phyloP scores from a whole-genome alignment of 2,329 filamentous ascomycete genomes.

The Fusarium sp. region DNA sequence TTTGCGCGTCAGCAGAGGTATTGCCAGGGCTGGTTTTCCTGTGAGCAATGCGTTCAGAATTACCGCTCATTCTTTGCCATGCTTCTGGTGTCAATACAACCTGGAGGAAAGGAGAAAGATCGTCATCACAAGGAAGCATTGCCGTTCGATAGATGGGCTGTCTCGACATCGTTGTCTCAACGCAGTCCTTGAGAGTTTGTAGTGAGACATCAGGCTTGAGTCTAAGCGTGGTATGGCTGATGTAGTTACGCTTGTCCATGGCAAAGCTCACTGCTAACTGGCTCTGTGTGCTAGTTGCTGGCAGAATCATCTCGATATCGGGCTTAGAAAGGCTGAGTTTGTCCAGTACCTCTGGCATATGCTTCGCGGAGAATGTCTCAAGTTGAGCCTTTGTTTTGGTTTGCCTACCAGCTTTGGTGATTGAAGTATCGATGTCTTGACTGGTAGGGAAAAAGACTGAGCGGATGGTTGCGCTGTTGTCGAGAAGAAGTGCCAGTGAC shows the following conservation, averaged over 20 bases:
- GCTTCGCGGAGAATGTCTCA: background rate
- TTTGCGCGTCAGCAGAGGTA: background rate
- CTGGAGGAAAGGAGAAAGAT: slow-evolving; percentile 1
- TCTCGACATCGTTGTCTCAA: background rate
- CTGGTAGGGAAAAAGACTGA: background rate
- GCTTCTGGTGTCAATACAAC: background rate
- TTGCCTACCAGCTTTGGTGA: background rate
- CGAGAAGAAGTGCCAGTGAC: background rate
- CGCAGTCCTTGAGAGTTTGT: background rate
- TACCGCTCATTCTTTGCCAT: background rate
- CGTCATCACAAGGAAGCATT: slow-evolving; percentile 6
- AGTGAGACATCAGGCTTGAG: background rate
- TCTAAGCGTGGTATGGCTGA: slow-evolving; percentile 1
- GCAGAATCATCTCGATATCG: background rate
- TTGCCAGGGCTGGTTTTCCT: accelerated
- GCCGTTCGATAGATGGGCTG: slow-evolving; percentile 12
- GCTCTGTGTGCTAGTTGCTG: slow-evolving; percentile 14
- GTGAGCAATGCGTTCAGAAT: background rate
- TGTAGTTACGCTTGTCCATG: slow-evolving; percentile 18
- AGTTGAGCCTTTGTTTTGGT: background rate
- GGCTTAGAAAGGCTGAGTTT: background rate
- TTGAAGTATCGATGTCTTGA: accelerated
- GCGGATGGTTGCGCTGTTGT: background rate
- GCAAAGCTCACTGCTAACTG: slow-evolving; percentile 17
- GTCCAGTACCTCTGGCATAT: background rate